A percentile compares a stretch with the other conserved stretches of the same genome.
These are phyloP conservation scores for Diutina rugosa DNA, from an alignment of 1,139 yeast species.

Conservation along the genomic window DNA sequence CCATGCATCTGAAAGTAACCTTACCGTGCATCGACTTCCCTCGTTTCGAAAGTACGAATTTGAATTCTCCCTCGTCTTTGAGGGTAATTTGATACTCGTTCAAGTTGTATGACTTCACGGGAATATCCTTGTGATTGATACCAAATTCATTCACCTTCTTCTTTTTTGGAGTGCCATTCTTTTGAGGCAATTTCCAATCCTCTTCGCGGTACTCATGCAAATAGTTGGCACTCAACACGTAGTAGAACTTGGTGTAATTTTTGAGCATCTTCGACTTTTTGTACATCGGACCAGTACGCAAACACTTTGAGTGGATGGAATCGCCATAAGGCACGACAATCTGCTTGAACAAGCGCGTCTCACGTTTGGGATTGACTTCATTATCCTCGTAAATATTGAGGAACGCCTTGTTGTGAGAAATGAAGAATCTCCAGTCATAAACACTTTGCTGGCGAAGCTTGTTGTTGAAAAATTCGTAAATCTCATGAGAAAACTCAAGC, in stretches of 20 bases:
- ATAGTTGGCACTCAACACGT: slow-evolving; percentile 31
- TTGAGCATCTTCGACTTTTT: slow-evolving; percentile 30
- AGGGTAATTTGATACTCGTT: slow-evolving; percentile 22
- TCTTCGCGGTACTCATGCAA: slow-evolving; percentile 23
- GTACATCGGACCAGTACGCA: slow-evolving; percentile 29
- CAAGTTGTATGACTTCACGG: slow-evolving; percentile 30
- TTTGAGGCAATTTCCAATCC: slow-evolving; percentile 3
- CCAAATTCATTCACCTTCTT: slow-evolving; percentile 23
- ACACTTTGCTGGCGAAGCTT: slow-evolving; percentile 5
- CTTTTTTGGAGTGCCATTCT: slow-evolving; percentile 2
- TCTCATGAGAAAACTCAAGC: slow-evolving; percentile 11
- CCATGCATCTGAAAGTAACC: slow-evolving; percentile 25
- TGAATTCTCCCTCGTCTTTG: slow-evolving; percentile 22
- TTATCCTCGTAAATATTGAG: slow-evolving; percentile 20
- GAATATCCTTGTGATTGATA: slow-evolving; percentile 28
- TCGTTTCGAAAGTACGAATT: slow-evolving; percentile 20
- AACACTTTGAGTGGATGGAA: slow-evolving; percentile 32
- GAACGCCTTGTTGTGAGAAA: slow-evolving; percentile 22
- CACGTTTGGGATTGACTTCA: slow-evolving; percentile 15
- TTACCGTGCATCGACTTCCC: slow-evolving; percentile 11
- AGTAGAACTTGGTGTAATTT: slow-evolving; percentile 25
- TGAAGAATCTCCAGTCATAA: slow-evolving; percentile 28
- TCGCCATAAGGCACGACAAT: slow-evolving; percentile 21
- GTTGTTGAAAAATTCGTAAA: slow-evolving; percentile 7
- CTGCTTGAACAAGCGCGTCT: slow-evolving; percentile 17